These are phyloP conservation scores for Sophora flavescens DNA, from an alignment of 306 rosid species.

Conservation along the genomic window DNA sequence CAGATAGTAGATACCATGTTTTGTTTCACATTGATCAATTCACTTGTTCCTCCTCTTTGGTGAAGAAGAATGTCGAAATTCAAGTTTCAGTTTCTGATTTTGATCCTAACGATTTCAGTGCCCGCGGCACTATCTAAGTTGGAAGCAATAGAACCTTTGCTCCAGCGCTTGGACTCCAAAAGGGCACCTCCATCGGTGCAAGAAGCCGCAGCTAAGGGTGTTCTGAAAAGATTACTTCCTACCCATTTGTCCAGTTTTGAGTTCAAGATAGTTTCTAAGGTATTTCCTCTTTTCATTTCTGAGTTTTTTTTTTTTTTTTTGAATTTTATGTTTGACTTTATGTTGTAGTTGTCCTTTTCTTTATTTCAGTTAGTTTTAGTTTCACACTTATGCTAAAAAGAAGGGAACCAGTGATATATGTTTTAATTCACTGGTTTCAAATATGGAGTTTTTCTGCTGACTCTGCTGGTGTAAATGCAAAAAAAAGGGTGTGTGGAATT, in stretches of 20 bases:
- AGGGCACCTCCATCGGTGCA: slow-evolving; percentile 71
- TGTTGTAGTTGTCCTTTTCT: slow-evolving; percentile 18
- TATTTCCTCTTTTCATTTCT: slow-evolving; percentile 36
- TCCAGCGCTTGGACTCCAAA: slow-evolving; percentile 74
- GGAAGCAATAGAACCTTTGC: slow-evolving; percentile 66
- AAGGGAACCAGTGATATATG: background rate
- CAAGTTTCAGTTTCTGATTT: slow-evolving; percentile 50
- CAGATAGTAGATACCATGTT: background rate
- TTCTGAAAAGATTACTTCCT: slow-evolving; percentile 78
- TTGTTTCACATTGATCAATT: background rate
- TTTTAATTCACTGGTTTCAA: background rate
- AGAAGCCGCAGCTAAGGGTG: slow-evolving; percentile 73
- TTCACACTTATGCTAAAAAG: slow-evolving; percentile 3
- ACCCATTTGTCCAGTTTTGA: slow-evolving; percentile 67
- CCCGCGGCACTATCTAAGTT: slow-evolving; percentile 54
- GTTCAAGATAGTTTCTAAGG: slow-evolving; percentile 76
- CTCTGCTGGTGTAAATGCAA: background rate
- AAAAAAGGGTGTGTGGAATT: background rate
- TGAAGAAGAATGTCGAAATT: slow-evolving; percentile 56
- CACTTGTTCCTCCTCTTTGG: background rate
- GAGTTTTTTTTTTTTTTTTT: background rate
- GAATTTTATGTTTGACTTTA: slow-evolving; percentile 9
- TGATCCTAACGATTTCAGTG: slow-evolving; percentile 47
- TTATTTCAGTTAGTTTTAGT: slow-evolving; percentile 33
- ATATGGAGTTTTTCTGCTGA: slow-evolving; percentile 19